phyloP scores from a whole-genome alignment of 108 stramenopile species.

The Schizochytrium sp. region DNA sequence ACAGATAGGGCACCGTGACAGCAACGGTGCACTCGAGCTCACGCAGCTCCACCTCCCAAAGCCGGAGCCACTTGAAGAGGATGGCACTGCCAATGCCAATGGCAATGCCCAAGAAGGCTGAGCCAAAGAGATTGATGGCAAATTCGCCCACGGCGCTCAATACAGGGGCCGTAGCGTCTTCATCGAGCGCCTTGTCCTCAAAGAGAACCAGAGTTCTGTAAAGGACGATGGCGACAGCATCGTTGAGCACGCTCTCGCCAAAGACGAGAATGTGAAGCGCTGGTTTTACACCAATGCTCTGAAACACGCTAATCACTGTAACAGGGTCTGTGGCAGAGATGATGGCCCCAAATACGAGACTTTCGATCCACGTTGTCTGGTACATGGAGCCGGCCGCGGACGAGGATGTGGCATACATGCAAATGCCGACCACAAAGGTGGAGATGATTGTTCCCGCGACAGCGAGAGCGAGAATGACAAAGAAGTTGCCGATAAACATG shows the following conservation, averaged over 20 bases:
- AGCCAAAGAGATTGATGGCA: slow-evolving; percentile 62
- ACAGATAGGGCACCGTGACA: slow-evolving; percentile 58
- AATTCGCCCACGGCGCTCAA: slow-evolving; percentile 55
- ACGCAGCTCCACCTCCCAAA: slow-evolving; percentile 50
- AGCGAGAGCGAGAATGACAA: slow-evolving; percentile 56
- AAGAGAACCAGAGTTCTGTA: slow-evolving; percentile 58
- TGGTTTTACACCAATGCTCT: slow-evolving; percentile 62
- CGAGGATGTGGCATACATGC: slow-evolving; percentile 33
- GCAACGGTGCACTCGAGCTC: slow-evolving; percentile 59
- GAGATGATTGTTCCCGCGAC: slow-evolving; percentile 61
- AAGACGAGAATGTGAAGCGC: slow-evolving; percentile 74
- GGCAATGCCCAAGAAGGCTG: slow-evolving; percentile 47
- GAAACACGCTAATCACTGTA: slow-evolving; percentile 67
- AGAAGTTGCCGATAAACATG: slow-evolving; percentile 59
- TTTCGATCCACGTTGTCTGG: slow-evolving; percentile 46
- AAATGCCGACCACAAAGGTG: slow-evolving; percentile 44
- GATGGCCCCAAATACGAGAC: slow-evolving; percentile 64
- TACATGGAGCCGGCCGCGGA: background rate
- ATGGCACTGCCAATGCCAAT: slow-evolving; percentile 44
- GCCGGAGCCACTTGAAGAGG: slow-evolving; percentile 58
- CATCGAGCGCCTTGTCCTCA: slow-evolving; percentile 37
- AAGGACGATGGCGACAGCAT: slow-evolving; percentile 77
- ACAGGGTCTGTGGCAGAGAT: slow-evolving; percentile 77
- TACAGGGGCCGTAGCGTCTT: slow-evolving; percentile 10
- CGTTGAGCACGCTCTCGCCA: slow-evolving; percentile 87